Evolutionary conservation across 441 rosid species (phyloP), one percentile per base, ranked within the genome.

Genomic region (Aleurites moluccanus): DNA sequence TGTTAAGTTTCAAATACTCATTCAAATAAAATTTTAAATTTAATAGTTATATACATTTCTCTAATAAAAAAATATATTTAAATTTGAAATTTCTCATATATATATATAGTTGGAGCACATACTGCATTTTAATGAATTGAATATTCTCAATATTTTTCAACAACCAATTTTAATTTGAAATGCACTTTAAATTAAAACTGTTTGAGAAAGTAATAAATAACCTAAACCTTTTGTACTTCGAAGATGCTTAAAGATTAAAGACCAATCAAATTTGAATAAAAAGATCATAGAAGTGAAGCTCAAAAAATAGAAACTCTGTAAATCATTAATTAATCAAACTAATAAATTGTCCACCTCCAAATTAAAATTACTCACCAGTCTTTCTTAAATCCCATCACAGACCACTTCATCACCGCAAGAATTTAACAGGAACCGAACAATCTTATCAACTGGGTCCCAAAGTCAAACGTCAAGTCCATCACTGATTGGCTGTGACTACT

Each of bases 361-460:
- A n/a, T 28, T 64, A 66, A 66, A 44, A 66, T 44, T 13, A 44
- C 55, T 10, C 5, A 1, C 2, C 35, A 6, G 7, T 6, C 1
- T 11, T n/a, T 44, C 33, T 21, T n/a, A 10, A 64, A 21, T 63
- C 40, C 16, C 49, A 64, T 42, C 50, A 30, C 47, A 59, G 61
- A 7, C 64, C 21, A n/a, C 25, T 21, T 0, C 56, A 49, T 67
- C 70, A 67, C 70, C 57, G 25, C 27, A 25, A 25, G 20, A 49
- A 66, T 20, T 27, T 67, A 6, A 66, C 2, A 45, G 3, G 8
- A 67, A n/a, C 23, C 53, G 3, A 10, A 2, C 21, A 28, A 53
- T 35, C 10, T 50, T 35, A 38, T 53, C 70, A 28, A n/a, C 38
- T 5, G 28, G 69, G 63, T 64, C 63, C 75, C 70, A n/a, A 35